Evolutionary conservation across 164 flowering plant species (phyloP).

Genomic region (Tinospora cordifolia): DNA sequence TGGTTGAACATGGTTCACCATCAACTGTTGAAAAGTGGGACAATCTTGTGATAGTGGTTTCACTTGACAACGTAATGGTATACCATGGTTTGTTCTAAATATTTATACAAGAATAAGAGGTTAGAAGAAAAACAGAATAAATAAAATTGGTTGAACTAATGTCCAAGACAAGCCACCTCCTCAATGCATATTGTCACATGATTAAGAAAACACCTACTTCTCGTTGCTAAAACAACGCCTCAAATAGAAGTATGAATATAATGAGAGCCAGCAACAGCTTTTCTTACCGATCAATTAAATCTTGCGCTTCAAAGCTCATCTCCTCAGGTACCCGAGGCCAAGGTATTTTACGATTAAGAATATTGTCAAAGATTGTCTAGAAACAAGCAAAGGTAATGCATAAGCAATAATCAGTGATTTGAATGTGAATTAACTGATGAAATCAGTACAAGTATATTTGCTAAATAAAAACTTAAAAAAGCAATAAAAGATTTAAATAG

Average conservation of each 20-base stretch:
- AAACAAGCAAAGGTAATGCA: conserved; percentile 5
- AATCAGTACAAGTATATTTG: background rate
- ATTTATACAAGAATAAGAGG: too few relatives aligned
- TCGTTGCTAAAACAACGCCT: background rate
- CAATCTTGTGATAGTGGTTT: too few relatives aligned
- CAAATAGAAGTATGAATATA: background rate
- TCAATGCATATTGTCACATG: too few relatives aligned
- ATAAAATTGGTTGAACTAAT: too few relatives aligned
- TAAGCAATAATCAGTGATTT: background rate
- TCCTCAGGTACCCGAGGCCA: conserved; percentile 95
- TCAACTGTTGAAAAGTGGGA: too few relatives aligned
- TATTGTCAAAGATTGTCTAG: conserved; percentile 90
- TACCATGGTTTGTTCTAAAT: too few relatives aligned
- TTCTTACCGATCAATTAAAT: conserved; percentile 80
- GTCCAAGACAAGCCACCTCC: too few relatives aligned
- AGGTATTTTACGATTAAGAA: conserved; percentile 93
- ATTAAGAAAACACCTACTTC: too few relatives aligned
- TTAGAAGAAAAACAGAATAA: too few relatives aligned
- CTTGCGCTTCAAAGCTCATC: conserved; percentile 81
- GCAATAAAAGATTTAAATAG: background rate
- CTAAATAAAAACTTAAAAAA: background rate
- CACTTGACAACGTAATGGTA: too few relatives aligned
- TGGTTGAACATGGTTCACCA: too few relatives aligned
- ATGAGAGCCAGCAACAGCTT: background rate
- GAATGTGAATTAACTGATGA: background rate